Percentiles rank a stretch among this genome's conserved stretches.
Evolutionary conservation across 2,329 filamentous ascomycete species (phyloP).

Genomic region (Sphaerulina vaccinii): DNA sequence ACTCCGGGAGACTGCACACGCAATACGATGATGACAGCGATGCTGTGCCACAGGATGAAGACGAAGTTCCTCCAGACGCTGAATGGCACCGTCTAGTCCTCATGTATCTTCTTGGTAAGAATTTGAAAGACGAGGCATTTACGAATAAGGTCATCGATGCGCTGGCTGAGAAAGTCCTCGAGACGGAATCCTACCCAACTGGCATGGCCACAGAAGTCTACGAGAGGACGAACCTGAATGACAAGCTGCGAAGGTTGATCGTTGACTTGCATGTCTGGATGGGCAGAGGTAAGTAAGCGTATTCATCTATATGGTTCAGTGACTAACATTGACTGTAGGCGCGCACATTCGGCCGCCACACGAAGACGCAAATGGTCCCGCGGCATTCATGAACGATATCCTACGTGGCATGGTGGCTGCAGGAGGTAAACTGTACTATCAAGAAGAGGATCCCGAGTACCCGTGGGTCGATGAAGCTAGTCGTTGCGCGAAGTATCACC

Average conservation of each 20-base stretch:
- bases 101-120: constrained; percentile 30
- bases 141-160: constrained; percentile 29
- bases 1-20: constrained; percentile 23
- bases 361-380: constrained; percentile 24
- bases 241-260: constrained; percentile 23
- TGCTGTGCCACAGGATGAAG: constrained; percentile 11
- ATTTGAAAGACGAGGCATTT: constrained; percentile 29
- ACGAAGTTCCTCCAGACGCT: constrained; percentile 13
- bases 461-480: constrained; percentile 19
- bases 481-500: constrained; percentile 19
- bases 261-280: constrained; percentile 30
- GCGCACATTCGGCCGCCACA: constrained; percentile 17
- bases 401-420: neutral
- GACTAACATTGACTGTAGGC: constrained; percentile 8
- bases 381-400: constrained; percentile 19
- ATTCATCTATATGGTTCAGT: neutral
- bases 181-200: constrained; percentile 21
- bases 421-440: constrained; percentile 5
- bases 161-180: constrained; percentile 24
- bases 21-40: constrained; percentile 14
- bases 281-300: constrained; percentile 17
- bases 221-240: constrained; percentile 9
- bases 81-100: constrained; percentile 26
- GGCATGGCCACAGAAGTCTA: constrained; percentile 26
- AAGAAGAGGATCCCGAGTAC: constrained; percentile 3